Conservation (phyloP, 2,329 filamentous ascomycete genomes). For the Monosporascus sp. region DNA sequence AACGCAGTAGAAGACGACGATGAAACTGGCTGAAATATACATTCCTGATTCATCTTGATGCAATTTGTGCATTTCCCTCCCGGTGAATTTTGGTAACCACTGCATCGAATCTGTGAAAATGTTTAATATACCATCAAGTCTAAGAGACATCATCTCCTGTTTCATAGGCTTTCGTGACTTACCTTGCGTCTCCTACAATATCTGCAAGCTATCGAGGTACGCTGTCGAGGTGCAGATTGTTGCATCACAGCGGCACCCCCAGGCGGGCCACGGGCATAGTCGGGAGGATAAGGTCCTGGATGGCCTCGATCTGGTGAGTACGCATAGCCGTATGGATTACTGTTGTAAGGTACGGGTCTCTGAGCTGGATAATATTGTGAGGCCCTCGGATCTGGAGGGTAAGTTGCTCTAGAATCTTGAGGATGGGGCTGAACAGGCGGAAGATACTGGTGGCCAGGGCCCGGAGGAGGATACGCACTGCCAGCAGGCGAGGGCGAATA, state of each 20-base stretch:
- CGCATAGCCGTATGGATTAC: conserved; percentile 23
- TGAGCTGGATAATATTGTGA: conserved; percentile 17
- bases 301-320: conserved; percentile 27
- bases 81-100: conserved; percentile 52
- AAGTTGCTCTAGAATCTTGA: conserved; percentile 23
- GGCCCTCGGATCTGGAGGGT: conserved; percentile 35
- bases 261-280: conserved; percentile 26
- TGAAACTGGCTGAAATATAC: conserved; percentile 55
- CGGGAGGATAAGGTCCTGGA: conserved; percentile 22
- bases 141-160: background rate
- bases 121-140: conserved; percentile 12
- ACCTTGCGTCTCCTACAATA: conserved; percentile 60
- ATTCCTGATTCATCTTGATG: conserved; percentile 57
- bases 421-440: conserved; percentile 29
- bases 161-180: conserved; percentile 7
- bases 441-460: conserved; percentile 14
- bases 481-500: conserved; percentile 20
- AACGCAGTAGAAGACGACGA: conserved; percentile 52
- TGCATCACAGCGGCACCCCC: conserved; percentile 33
- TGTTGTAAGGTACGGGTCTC: conserved; percentile 10
- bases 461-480: conserved; percentile 18
- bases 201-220: conserved; percentile 55
- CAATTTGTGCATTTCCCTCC: conserved; percentile 58
- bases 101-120: conserved; percentile 49
- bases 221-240: conserved; percentile 51